Conservation (phyloP, 2,329 filamentous ascomycete species). For the Botrytis paeoniae region DNA sequence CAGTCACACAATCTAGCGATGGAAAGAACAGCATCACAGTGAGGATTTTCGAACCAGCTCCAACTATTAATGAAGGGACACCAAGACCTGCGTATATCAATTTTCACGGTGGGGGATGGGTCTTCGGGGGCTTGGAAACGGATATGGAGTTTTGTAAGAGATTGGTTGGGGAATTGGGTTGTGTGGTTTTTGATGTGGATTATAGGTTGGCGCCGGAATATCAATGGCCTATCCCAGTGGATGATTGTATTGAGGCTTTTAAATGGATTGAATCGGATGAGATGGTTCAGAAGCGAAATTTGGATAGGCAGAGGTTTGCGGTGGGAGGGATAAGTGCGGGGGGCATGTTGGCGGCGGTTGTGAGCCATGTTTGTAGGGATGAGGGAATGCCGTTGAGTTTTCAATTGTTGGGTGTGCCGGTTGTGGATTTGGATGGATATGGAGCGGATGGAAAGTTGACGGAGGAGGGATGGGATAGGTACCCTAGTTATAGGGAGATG, state of each 20-base stretch:
- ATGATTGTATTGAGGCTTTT: conserved; percentile 46
- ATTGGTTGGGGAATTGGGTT: conserved; percentile 40
- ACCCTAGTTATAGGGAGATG: conserved; percentile 27
- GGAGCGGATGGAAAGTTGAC: conserved; percentile 13
- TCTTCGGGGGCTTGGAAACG: conserved; percentile 41
- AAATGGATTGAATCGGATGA: conserved; percentile 39
- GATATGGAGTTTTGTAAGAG: conserved; percentile 44
- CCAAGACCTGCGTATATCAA: conserved; percentile 41
- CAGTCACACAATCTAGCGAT: conserved; percentile 40
- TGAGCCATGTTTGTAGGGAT: conserved; percentile 27
- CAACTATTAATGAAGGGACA: conserved; percentile 31
- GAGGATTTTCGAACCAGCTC: conserved; percentile 41
- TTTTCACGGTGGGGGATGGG: conserved; percentile 40
- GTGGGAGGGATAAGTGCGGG: conserved; percentile 29
- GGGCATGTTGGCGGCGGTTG: conserved; percentile 25
- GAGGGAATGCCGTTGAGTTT: conserved; percentile 24
- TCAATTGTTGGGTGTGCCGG: conserved; percentile 26
- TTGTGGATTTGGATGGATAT: conserved; percentile 25
- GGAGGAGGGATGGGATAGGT: conserved; percentile 19
- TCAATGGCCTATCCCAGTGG: conserved; percentile 44
- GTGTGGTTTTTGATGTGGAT: conserved; percentile 45
- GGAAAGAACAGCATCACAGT: conserved; percentile 40
- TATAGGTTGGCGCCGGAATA: conserved; percentile 46
- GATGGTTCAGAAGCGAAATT: conserved; percentile 28
- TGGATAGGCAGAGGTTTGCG: conserved; percentile 23